These are phyloP conservation scores for Graphilbum ipis-grandicollis DNA, from an alignment of 2,329 filamentous ascomycete species.

Conservation along the genomic window DNA sequence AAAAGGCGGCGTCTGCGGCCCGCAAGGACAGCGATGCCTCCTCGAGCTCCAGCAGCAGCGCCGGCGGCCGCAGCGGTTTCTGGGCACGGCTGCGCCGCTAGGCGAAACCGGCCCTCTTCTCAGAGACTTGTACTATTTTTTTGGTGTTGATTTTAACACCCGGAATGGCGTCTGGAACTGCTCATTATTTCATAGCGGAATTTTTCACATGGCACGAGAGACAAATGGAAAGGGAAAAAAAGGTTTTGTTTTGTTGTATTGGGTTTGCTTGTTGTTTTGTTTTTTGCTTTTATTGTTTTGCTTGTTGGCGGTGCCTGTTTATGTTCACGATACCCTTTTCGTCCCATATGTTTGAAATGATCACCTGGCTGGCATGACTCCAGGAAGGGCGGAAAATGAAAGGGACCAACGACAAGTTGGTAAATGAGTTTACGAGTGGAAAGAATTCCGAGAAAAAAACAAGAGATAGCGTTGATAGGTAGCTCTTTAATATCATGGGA, in stretches of 20 bases:
- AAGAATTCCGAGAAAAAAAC: no score
- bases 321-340: not conserved
- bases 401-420: no score
- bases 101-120: no score
- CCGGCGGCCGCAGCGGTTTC: slow-evolving; percentile 13
- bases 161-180: no score
- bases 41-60: slow-evolving; percentile 10
- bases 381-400: slow-evolving; percentile 2
- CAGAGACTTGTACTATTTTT: no score
- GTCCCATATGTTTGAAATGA: not conserved
- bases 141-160: no score
- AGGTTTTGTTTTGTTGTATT: no score
- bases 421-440: no score
- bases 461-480: no score
- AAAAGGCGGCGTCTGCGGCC: not conserved
- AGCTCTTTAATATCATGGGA: no score
- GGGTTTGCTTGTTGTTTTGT: slow-evolving; percentile 1
- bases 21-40: slow-evolving; percentile 16
- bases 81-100: slow-evolving; percentile 20
- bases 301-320: not conserved
- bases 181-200: no score
- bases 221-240: no score
- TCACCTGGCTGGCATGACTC: slow-evolving; percentile 6
- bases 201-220: not conserved
- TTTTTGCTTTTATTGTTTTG: not conserved